phyloP scores from a whole-genome alignment of 1,284 basidiomycete species.

The Rugosomyces carneus region DNA sequence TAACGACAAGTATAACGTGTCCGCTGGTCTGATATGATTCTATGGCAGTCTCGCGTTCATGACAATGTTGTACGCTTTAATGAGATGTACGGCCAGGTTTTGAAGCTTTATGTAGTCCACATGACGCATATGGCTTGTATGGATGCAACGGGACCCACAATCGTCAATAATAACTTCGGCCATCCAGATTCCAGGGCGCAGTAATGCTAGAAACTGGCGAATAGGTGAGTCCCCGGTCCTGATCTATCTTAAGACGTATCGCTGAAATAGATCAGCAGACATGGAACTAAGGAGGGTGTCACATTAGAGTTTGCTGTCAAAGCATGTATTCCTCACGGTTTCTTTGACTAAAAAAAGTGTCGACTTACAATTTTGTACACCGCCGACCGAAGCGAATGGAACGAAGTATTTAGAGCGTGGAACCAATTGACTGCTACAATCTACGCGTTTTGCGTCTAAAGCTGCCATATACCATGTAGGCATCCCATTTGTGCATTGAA shows the following conservation, averaged over 20 bases:
- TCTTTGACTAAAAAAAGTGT: not conserved
- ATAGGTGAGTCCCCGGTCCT: not conserved
- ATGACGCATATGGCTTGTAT: too few species aligned
- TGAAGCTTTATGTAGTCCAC: too few species aligned
- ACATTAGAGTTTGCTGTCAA: not conserved
- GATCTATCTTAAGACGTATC: not conserved
- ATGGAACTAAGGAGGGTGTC: not conserved
- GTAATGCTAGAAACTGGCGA: not conserved
- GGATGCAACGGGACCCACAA: too few species aligned
- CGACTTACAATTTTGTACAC: not conserved
- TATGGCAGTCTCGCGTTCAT: not conserved
- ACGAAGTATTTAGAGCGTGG: not conserved
- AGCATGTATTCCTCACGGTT: not conserved
- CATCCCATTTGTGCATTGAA: too few species aligned
- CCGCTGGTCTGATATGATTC: not conserved
- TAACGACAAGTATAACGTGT: not conserved
- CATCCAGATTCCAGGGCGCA: too few species aligned
- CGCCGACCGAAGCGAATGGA: not conserved
- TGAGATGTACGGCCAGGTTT: not conserved
- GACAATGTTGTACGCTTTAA: not conserved
- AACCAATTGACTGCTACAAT: not conserved
- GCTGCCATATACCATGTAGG: too few species aligned
- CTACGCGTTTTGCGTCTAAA: too few species aligned
- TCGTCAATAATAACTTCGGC: not conserved
- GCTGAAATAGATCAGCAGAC: not conserved